Evolutionary conservation across 2,329 filamentous ascomycete genomes (phyloP).

Genomic region (Myriosclerotinia curreyana): DNA sequence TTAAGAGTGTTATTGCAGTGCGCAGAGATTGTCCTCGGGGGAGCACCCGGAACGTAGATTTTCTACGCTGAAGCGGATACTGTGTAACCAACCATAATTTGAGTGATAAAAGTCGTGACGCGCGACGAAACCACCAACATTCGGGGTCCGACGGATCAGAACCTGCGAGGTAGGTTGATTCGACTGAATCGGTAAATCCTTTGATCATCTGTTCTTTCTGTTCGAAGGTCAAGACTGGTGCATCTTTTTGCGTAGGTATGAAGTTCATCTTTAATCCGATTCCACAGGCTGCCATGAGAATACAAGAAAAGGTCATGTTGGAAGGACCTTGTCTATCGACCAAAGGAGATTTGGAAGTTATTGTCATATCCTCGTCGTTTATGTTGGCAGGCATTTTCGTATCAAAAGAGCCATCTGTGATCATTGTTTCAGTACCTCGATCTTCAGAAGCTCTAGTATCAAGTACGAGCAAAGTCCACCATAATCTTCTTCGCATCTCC

Average conservation of each 20-base stretch:
- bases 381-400: constrained; percentile 50
- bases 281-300: constrained; percentile 19
- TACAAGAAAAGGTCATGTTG: constrained; percentile 25
- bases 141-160: neutral
- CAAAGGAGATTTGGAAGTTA: neutral
- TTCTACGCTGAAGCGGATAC: constrained; percentile 40
- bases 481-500: constrained; percentile 51
- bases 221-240: neutral
- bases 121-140: neutral
- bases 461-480: constrained; percentile 49
- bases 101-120: constrained; percentile 16
- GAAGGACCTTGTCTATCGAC: constrained; percentile 20
- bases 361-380: constrained; percentile 49
- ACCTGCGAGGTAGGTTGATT: constrained; percentile 15
- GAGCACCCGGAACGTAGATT: constrained; percentile 1
- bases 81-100: constrained; percentile 49
- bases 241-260: constrained; percentile 9
- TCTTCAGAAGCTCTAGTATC: constrained; percentile 50
- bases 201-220: constrained; percentile 23
- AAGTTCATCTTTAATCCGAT: constrained; percentile 22
- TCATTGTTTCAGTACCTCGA: constrained; percentile 47
- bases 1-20: constrained; percentile 45
- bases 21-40: constrained; percentile 37
- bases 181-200: constrained; percentile 9
- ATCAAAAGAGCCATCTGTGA: constrained; percentile 46